Conservation (phyloP, 352 stramenopile genomes). For the Phytophthora hibernalis region DNA sequence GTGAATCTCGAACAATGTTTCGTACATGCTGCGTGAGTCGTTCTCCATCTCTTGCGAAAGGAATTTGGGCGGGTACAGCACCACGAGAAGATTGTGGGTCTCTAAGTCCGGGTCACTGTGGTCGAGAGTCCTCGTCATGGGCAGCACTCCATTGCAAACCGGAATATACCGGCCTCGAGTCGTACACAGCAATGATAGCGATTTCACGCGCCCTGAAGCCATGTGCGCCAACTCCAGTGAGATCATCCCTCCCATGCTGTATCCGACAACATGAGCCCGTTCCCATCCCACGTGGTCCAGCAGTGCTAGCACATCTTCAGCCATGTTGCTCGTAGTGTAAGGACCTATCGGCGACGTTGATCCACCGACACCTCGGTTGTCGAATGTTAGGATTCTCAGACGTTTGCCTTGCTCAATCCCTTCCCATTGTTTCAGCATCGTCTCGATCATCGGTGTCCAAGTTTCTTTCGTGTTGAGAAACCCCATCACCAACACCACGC, state of each 20-base stretch:
- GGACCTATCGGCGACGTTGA: conserved; percentile 43
- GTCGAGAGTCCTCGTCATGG: conserved; percentile 40
- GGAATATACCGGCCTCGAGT: conserved; percentile 45
- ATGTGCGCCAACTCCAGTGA: conserved; percentile 45
- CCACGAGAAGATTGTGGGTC: conserved; percentile 41
- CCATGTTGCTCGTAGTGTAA: conserved; percentile 56
- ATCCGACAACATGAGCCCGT: conserved; percentile 46
- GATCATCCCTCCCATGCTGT: conserved; percentile 65
- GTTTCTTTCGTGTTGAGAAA: conserved; percentile 53
- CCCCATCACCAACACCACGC: conserved; percentile 53
- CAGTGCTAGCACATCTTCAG: conserved; percentile 48
- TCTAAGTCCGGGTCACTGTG: conserved; percentile 32
- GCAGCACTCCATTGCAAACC: conserved; percentile 33
- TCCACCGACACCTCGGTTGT: conserved; percentile 55
- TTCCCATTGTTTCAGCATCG: conserved; percentile 44
- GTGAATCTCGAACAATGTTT: conserved; percentile 42
- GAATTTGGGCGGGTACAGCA: conserved; percentile 43
- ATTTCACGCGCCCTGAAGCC: conserved; percentile 43
- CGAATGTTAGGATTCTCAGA: conserved; percentile 48
- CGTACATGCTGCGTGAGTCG: conserved; percentile 32
- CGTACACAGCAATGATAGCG: conserved; percentile 53
- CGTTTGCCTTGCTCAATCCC: conserved; percentile 1
- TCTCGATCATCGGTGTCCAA: conserved; percentile 47
- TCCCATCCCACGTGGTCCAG: conserved; percentile 53
- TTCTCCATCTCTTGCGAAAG: conserved; percentile 42